Conservation (phyloP, 192 early-diverging fungal genomes). For the Linnemannia exigua region DNA sequence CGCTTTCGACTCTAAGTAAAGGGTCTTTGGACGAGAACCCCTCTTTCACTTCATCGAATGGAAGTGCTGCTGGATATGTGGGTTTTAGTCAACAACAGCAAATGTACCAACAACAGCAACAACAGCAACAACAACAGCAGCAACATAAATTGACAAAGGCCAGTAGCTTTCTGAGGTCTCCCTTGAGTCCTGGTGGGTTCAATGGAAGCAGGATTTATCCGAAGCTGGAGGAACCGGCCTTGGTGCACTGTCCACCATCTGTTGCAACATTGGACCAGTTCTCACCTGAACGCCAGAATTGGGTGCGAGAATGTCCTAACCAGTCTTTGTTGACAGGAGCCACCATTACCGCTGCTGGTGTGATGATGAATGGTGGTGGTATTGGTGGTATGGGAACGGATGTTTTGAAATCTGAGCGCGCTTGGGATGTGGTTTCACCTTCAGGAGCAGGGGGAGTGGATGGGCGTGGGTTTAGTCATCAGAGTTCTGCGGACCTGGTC, state of each 20-base stretch:
- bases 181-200: conserved; percentile 15
- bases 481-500: neutral
- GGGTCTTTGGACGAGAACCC: conserved; percentile 40
- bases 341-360: neutral
- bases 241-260: conserved; percentile 47
- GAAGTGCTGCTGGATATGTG: neutral
- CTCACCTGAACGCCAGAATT: conserved; percentile 30
- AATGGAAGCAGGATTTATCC: conserved; percentile 9
- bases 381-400: neutral
- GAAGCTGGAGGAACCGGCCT: conserved; percentile 22
- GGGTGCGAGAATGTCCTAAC: conserved; percentile 35
- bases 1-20: conserved; percentile 49
- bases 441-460: too few species aligned
- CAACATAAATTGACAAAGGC: neutral
- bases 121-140: conserved; percentile 4
- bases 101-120: neutral
- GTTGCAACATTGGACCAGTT: conserved; percentile 42
- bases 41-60: conserved; percentile 43
- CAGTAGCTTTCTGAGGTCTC: conserved; percentile 28
- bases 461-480: too few species aligned
- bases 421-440: conserved; percentile 24
- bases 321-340: neutral
- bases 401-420: conserved; percentile 13
- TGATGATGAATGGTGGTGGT: too few species aligned
- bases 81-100: conserved; percentile 13